Percentiles rank a stretch among this genome's conserved stretches.
Evolutionary conservation across 2,329 filamentous ascomycete genomes (phyloP).

Genomic region (Colletotrichum lupini): DNA sequence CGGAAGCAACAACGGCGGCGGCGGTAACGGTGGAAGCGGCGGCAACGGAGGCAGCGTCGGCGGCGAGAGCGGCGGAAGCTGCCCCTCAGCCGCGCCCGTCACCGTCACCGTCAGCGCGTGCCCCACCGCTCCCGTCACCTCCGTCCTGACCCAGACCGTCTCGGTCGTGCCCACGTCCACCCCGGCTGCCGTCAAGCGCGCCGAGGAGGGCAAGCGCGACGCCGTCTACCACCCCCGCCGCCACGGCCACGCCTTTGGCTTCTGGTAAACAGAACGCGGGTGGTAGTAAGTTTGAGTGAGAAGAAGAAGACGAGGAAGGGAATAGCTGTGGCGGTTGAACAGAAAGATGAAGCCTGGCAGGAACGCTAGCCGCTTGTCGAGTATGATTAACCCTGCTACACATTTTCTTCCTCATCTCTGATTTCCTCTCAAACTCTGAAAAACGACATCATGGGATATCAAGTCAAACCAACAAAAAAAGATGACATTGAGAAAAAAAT

Average conservation of each 20-base stretch:
- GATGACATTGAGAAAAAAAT: background rate
- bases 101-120: conserved; percentile 11
- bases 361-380: background rate
- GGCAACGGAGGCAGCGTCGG: conserved; percentile 15
- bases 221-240: conserved; percentile 13
- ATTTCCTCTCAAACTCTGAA: too few species aligned
- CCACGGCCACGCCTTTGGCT: conserved; percentile 17
- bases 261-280: background rate
- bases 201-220: conserved; percentile 1
- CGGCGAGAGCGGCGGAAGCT: conserved; percentile 8
- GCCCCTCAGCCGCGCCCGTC: conserved; percentile 31
- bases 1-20: background rate
- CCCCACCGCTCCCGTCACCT: conserved; percentile 24
- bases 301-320: background rate
- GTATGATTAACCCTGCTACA: background rate
- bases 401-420: background rate
- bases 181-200: conserved; percentile 7
- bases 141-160: conserved; percentile 34
- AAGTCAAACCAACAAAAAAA: background rate
- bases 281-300: background rate
- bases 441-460: conserved; percentile 17
- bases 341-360: background rate
- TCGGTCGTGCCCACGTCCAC: conserved; percentile 26
- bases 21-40: background rate
- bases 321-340: background rate